These are phyloP conservation scores for Gynandropsis gynandra DNA, from an alignment of 345 rosid genomes.

Conservation along the genomic window DNA sequence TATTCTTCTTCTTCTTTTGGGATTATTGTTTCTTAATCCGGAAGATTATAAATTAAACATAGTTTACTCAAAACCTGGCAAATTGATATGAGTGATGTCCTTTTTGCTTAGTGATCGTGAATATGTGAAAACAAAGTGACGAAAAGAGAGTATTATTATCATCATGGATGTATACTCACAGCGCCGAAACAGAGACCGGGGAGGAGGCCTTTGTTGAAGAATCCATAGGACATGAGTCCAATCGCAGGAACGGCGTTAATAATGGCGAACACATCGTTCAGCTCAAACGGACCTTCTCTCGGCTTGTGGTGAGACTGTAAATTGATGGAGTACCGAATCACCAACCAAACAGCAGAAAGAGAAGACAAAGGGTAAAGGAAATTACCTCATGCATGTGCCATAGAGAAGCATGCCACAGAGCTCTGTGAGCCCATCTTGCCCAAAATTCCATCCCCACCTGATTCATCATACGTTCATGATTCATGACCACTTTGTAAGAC, in stretches of 20 bases:
- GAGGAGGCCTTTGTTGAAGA: slow-evolving; percentile 72
- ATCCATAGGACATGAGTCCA: slow-evolving; percentile 60
- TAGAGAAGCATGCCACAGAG: slow-evolving; percentile 90
- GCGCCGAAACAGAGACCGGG: slow-evolving; percentile 95
- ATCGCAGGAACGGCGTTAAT: slow-evolving; percentile 85
- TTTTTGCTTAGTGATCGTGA: too few relatives aligned
- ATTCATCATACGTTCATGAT: not conserved
- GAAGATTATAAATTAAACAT: too few relatives aligned
- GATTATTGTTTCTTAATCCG: too few relatives aligned
- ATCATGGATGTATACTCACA: slow-evolving; percentile 35
- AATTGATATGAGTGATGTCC: too few relatives aligned
- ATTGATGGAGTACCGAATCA: not conserved
- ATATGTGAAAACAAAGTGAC: too few relatives aligned
- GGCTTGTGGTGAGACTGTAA: slow-evolving; percentile 85
- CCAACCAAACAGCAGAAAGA: not conserved
- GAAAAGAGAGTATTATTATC: too few relatives aligned
- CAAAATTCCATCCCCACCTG: slow-evolving; percentile 98
- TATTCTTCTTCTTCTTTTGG: too few relatives aligned
- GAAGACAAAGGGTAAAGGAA: not conserved
- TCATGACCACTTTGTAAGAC: not conserved
- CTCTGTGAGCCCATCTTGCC: slow-evolving; percentile 96
- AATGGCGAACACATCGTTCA: slow-evolving; percentile 88
- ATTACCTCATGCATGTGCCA: slow-evolving; percentile 92
- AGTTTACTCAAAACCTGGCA: too few relatives aligned
- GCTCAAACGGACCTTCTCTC: slow-evolving; percentile 82